Percentiles rank a stretch among this genome's conserved stretches.
Conservation (phyloP, 139 green algal genomes). For the Zygnema cylindricum region DNA sequence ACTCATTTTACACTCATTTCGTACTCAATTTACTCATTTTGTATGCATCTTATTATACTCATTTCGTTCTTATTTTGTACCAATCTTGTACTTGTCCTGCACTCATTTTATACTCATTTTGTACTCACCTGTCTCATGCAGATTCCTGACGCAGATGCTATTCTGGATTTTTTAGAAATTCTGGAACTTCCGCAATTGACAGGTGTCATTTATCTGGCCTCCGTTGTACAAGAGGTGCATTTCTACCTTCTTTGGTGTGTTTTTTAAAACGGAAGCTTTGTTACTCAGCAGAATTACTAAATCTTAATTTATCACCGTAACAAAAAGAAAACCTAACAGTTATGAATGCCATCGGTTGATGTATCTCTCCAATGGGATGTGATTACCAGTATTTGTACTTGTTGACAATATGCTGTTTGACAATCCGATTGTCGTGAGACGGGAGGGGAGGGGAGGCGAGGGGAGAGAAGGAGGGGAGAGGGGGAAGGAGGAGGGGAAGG, state of each 20-base stretch:
- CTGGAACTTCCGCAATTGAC: slow-evolving; percentile 41
- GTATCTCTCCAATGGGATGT: background rate
- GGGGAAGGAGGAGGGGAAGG: background rate
- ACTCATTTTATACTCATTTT: background rate
- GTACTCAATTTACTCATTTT: background rate
- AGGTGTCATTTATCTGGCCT: slow-evolving; percentile 45
- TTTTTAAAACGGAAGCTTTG: background rate
- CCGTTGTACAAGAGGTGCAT: slow-evolving; percentile 28
- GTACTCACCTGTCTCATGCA: background rate
- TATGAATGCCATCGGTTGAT: background rate
- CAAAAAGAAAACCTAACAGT: background rate
- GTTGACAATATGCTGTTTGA: no score
- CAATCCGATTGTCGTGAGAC: no score
- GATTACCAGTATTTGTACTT: background rate
- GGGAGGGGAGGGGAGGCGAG: background rate
- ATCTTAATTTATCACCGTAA: background rate
- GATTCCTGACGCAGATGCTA: slow-evolving; percentile 15
- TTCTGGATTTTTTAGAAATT: slow-evolving; percentile 32
- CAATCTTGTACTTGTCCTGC: background rate
- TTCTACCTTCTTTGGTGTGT: background rate
- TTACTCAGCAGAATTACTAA: background rate
- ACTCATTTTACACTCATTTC: background rate
- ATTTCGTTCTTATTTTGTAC: background rate
- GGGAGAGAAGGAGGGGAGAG: background rate
- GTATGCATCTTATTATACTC: background rate